Percentiles rank a stretch among this genome's conserved stretches.
These are phyloP conservation scores for Solanum pinnatisectum DNA, from an alignment of 257 asterid genomes.

Conservation along the genomic window DNA sequence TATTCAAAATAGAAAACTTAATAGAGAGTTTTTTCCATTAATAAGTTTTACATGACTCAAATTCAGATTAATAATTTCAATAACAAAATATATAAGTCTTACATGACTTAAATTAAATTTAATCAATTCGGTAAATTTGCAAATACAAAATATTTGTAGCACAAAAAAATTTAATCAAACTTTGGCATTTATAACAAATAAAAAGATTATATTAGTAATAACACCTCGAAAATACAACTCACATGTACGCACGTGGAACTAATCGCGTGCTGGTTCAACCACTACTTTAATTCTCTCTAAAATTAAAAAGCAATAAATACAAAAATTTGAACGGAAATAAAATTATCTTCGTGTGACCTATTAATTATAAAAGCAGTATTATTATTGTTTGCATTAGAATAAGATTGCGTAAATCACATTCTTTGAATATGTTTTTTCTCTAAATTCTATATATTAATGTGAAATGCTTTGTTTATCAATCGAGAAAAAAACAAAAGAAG, in stretches of 20 bases:
- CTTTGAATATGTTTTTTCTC: no score
- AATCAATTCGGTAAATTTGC: neutral
- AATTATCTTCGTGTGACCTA: no score
- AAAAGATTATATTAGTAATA: neutral
- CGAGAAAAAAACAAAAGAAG: neutral
- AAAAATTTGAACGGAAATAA: neutral
- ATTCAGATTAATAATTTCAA: no score
- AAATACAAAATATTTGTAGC: neutral
- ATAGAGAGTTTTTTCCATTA: neutral
- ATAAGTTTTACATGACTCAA: neutral
- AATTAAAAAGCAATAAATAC: no score
- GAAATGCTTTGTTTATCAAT: no score
- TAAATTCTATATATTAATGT: neutral
- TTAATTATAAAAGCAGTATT: no score
- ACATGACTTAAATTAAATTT: neutral
- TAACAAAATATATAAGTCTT: neutral
- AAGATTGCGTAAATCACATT: no score
- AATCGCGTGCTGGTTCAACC: conserved; percentile 12
- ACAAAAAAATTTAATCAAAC: neutral
- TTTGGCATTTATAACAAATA: neutral
- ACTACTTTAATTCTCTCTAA: neutral
- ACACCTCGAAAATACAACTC: conserved; percentile 1
- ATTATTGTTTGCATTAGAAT: no score
- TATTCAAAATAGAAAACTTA: neutral
- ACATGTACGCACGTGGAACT: conserved; percentile 27